Evolutionary conservation across 495 filamentous ascomycete genomes (phyloP).

Genomic region (Talaromyces adpressus): DNA sequence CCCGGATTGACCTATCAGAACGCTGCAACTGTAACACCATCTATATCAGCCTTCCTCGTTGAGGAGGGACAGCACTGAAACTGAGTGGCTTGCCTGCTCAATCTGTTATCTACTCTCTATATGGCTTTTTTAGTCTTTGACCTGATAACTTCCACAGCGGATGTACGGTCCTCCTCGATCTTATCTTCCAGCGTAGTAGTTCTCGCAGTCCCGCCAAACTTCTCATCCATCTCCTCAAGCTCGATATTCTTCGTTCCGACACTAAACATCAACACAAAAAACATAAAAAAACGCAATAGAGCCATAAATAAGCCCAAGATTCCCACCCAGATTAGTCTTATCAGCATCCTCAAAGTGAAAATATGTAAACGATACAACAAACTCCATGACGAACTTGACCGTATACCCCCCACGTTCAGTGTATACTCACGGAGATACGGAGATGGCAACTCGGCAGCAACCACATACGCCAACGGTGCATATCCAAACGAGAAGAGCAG

Average conservation of each 20-base stretch:
- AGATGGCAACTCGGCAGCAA: conserved; percentile 16
- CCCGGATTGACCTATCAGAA: neutral
- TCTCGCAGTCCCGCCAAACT: conserved; percentile 47
- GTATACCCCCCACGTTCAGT: conserved; percentile 16
- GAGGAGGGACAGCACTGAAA: neutral
- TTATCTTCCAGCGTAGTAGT: conserved; percentile 8
- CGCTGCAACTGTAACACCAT: neutral
- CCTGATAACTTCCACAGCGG: neutral
- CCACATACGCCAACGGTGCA: conserved; percentile 16
- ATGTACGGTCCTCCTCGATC: neutral
- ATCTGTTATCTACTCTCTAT: neutral
- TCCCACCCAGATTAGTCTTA: conserved; percentile 12
- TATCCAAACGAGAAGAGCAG: conserved; percentile 17
- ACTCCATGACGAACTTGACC: conserved; percentile 18
- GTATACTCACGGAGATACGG: conserved; percentile 17
- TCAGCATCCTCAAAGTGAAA: conserved; percentile 15
- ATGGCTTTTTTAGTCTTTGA: neutral
- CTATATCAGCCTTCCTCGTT: neutral
- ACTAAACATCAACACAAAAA: conserved; percentile 30
- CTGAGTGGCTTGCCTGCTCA: neutral
- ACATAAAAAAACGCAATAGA: conserved; percentile 13
- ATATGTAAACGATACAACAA: conserved; percentile 18
- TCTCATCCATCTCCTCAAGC: conserved; percentile 83
- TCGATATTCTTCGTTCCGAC: conserved; percentile 85
- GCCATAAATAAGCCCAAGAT: conserved; percentile 19